Percentiles rank a stretch among this genome's conserved stretches.
These are phyloP conservation scores for Phytopythium delawarense DNA, from an alignment of 352 stramenopile genomes.

Conservation along the genomic window DNA sequence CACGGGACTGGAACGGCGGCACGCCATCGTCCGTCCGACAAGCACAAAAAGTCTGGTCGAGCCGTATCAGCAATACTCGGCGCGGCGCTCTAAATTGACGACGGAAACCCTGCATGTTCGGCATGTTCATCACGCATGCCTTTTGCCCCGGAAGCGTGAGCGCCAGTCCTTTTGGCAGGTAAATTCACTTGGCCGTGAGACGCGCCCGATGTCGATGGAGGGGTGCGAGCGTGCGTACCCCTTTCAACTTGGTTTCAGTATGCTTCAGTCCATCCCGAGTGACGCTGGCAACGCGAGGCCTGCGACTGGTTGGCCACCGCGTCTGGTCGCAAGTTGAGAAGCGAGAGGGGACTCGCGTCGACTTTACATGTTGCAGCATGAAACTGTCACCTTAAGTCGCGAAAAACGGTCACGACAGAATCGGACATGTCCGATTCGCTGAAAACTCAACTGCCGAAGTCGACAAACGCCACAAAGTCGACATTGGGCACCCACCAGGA, in stretches of 20 bases:
- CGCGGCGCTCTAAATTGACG: neutral
- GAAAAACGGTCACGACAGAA: neutral
- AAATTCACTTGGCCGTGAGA: neutral
- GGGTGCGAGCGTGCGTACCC: neutral
- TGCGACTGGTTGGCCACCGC: neutral
- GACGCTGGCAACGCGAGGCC: neutral
- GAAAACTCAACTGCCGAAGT: too few relatives aligned
- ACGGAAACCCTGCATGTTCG: too few relatives aligned
- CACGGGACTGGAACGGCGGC: conserved; percentile 2
- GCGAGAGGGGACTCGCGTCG: neutral
- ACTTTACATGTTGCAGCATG: neutral
- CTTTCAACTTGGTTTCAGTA: neutral
- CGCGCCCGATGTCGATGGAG: neutral
- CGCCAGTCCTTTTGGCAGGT: neutral
- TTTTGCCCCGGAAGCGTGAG: neutral
- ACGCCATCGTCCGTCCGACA: neutral
- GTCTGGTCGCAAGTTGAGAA: neutral
- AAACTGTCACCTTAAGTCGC: neutral
- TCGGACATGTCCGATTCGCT: too few relatives aligned
- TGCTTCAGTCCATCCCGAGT: neutral
- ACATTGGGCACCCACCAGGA: neutral
- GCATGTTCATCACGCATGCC: neutral
- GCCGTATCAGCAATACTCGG: neutral
- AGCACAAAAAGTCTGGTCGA: neutral
- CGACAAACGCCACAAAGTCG: neutral